phyloP scores from a whole-genome alignment of 179 eudicot species.

The Nepenthes alata region DNA sequence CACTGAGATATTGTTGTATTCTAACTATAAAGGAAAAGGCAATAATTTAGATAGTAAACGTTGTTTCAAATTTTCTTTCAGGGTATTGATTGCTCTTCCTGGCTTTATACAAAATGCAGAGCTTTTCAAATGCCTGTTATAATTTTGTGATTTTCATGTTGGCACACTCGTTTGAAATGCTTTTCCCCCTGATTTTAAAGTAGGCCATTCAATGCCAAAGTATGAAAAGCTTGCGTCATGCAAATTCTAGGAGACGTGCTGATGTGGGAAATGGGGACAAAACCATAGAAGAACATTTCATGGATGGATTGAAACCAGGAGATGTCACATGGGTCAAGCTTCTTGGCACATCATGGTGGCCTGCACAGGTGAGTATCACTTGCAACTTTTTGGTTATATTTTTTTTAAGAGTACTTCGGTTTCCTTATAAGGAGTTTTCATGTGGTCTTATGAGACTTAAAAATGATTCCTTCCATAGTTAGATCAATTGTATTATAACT shows the following conservation, averaged over 20 bases:
- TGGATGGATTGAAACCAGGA: slow-evolving; percentile 24
- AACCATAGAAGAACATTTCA: slow-evolving; percentile 9
- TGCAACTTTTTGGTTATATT: too few species aligned
- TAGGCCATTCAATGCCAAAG: slow-evolving; percentile 6
- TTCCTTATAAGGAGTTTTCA: not conserved
- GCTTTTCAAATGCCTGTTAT: too few species aligned
- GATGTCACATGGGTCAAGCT: slow-evolving; percentile 48
- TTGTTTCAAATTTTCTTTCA: too few species aligned
- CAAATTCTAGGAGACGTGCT: slow-evolving; percentile 9
- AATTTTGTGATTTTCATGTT: too few species aligned
- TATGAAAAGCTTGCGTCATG: slow-evolving; percentile 24
- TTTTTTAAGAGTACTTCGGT: too few species aligned
- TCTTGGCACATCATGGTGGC: slow-evolving; percentile 53
- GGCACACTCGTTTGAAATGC: not conserved
- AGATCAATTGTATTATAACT: not conserved
- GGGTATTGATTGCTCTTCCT: too few species aligned
- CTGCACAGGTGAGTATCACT: slow-evolving; percentile 37
- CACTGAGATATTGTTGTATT: too few species aligned
- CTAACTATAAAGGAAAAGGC: too few species aligned
- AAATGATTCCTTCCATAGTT: not conserved
- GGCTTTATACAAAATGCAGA: too few species aligned
- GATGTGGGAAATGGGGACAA: slow-evolving; percentile 13
- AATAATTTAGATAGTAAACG: too few species aligned
- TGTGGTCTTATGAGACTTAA: not conserved
- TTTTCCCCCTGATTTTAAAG: not conserved